Percentiles rank a stretch among this genome's conserved stretches.
phyloP scores from a whole-genome alignment of 2,329 filamentous ascomycete species.

The Phoma herbarum region DNA sequence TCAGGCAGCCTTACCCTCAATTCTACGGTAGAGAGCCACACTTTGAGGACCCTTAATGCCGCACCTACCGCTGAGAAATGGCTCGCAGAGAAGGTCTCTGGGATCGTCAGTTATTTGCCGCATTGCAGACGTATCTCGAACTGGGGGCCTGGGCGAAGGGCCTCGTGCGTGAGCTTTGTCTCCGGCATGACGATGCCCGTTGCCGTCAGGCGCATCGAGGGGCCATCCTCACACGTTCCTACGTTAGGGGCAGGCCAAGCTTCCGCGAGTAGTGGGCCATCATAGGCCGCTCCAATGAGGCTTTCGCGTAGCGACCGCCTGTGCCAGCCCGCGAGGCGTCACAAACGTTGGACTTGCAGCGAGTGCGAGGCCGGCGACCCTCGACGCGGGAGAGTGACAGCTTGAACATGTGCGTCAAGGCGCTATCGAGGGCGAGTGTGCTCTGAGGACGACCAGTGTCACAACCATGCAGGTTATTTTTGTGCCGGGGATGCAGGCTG shows the following conservation, averaged over 20 bases:
- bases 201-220: constrained; percentile 14
- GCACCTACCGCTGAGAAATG: background rate
- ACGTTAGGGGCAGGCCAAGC: constrained; percentile 19
- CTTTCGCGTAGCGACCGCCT: constrained; percentile 8
- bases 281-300: constrained; percentile 19
- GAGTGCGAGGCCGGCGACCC: constrained; percentile 5
- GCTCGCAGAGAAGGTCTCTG: background rate
- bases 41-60: constrained; percentile 3
- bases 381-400: constrained; percentile 16
- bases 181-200: constrained; percentile 16
- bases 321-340: constrained; percentile 12
- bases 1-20: constrained; percentile 24
- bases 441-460: constrained; percentile 31
- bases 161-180: constrained; percentile 14
- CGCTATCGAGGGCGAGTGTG: constrained; percentile 26
- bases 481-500: constrained; percentile 33
- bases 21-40: constrained; percentile 2
- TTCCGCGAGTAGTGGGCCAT: constrained; percentile 15
- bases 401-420: constrained; percentile 18
- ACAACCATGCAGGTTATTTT: constrained; percentile 41
- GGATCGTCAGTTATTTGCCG: background rate
- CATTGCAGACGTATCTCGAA: constrained; percentile 7
- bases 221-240: constrained; percentile 17
- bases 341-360: constrained; percentile 14
- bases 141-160: constrained; percentile 16